These are phyloP conservation scores for Aspergillus sp. DNA, from an alignment of 2,329 filamentous ascomycete species.

Conservation along the genomic window DNA sequence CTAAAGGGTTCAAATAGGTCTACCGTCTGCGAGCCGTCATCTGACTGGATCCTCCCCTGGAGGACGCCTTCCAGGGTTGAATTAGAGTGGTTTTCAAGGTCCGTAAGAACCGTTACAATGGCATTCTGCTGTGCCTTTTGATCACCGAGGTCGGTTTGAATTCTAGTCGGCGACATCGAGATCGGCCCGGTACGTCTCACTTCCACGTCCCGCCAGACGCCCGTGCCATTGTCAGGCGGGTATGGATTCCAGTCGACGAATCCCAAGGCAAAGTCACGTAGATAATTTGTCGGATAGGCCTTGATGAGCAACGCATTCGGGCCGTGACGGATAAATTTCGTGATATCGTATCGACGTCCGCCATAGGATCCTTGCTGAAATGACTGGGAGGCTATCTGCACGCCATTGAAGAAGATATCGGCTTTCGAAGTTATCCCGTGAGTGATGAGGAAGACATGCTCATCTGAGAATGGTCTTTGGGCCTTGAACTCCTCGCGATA, in stretches of 20 bases:
- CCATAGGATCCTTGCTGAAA: constrained; percentile 57
- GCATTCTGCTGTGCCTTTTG: constrained; percentile 34
- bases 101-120: constrained; percentile 31
- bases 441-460: constrained; percentile 54
- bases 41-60: constrained; percentile 18
- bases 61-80: constrained; percentile 16
- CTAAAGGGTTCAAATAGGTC: constrained; percentile 32
- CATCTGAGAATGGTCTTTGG: constrained; percentile 21
- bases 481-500: constrained; percentile 56
- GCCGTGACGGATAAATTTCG: constrained; percentile 35
- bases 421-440: constrained; percentile 60
- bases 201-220: constrained; percentile 60
- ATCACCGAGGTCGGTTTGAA: constrained; percentile 44
- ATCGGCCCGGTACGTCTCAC: constrained; percentile 56
- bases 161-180: constrained; percentile 42
- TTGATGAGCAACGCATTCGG: constrained; percentile 54
- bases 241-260: constrained; percentile 64
- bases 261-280: constrained; percentile 57
- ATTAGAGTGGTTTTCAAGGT: constrained; percentile 34
- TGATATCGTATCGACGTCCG: constrained; percentile 57
- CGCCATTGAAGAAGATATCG: constrained; percentile 60
- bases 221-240: constrained; percentile 61
- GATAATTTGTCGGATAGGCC: constrained; percentile 58
- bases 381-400: constrained; percentile 47
- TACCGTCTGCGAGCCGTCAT: constrained; percentile 10